These are phyloP conservation scores for Ceratobasidium theobromae DNA, from an alignment of 1,284 basidiomycete genomes.

Conservation along the genomic window DNA sequence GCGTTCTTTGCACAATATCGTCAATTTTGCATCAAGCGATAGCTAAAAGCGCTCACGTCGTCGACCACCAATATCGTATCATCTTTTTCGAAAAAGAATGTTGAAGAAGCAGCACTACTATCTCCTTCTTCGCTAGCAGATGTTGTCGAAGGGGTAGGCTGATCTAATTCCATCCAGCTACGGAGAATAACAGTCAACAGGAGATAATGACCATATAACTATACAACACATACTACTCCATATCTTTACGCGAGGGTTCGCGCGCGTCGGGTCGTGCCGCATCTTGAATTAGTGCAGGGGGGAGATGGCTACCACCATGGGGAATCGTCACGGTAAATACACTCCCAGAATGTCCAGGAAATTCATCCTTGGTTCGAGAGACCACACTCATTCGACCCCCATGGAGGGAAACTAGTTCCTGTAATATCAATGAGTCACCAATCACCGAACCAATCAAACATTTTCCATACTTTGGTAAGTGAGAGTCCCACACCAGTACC, in stretches of 20 bases:
- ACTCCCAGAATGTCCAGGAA: not conserved
- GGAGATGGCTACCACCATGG: conserved; percentile 35
- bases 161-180: conserved; percentile 36
- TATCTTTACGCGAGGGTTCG: conserved; percentile 15
- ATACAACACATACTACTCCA: conserved; percentile 5
- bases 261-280: conserved; percentile 11
- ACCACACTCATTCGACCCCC: conserved; percentile 36
- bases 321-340: conserved; percentile 12
- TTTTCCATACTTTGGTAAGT: conserved; percentile 37
- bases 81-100: conserved; percentile 38
- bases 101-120: conserved; percentile 34
- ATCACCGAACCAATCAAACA: not conserved
- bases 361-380: not conserved
- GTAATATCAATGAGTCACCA: not conserved
- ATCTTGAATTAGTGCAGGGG: conserved; percentile 38
- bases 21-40: not conserved
- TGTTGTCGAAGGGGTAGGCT: conserved; percentile 34
- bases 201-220: not conserved
- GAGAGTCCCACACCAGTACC: conserved; percentile 44
- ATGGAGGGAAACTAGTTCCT: conserved; percentile 43
- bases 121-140: conserved; percentile 37
- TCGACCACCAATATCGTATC: conserved; percentile 39
- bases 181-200: not conserved
- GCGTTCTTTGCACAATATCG: not conserved
- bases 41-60: not conserved